Base-by-base conservation (phyloP, 768 basidiomycete species). In the Boletus sp. region DNA sequence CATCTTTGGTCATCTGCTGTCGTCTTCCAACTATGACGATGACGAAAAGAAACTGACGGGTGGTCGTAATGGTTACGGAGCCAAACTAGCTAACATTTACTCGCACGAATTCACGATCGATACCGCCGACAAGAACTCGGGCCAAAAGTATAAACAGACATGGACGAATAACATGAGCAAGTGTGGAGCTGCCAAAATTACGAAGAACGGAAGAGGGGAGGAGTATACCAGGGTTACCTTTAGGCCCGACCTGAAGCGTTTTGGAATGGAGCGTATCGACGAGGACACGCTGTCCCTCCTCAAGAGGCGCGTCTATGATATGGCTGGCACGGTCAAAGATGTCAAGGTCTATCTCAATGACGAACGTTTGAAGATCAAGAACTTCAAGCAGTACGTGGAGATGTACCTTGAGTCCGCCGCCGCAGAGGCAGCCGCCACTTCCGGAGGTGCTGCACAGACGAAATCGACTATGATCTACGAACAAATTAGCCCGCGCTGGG, bases 31-130 rank as follows among this genome's bases (percentile, higher is more conserved):
- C 77, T 98, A 96, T 65, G 96, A 99, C 70, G 97, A 99, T 63
- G 89, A 94, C 71, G 95, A 99, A 76, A 97, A 94, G 81, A 98
- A 97, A 74, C 81, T 98, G 46, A 98, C 94, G 0, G 97, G 97
- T 72, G 97, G 97, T 71, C 85, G 97, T 65, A 99, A 99, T 65
- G 97, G 97, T 66, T 98, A 93, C 65, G 97, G 97, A 63, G 97
- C 97, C 49, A 99, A 99, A 70, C 81, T 99, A 39, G 89, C 97
- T 50, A 98, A 99, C 74, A 97, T 98, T 60, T 99, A 98, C 76
- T 99, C 97, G 3, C 87, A 82, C 58, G 90, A 96, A 69, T 99
- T 99, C 73, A 93, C 86, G 10, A 80, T 99, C 64, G 97, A 99
- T 63, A 99, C 97, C 2, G 95, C 93, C 3, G 90, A 95, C 75